Evolutionary conservation across 2,329 filamentous ascomycete species (phyloP).

Genomic region (Epichloe amarillans): DNA sequence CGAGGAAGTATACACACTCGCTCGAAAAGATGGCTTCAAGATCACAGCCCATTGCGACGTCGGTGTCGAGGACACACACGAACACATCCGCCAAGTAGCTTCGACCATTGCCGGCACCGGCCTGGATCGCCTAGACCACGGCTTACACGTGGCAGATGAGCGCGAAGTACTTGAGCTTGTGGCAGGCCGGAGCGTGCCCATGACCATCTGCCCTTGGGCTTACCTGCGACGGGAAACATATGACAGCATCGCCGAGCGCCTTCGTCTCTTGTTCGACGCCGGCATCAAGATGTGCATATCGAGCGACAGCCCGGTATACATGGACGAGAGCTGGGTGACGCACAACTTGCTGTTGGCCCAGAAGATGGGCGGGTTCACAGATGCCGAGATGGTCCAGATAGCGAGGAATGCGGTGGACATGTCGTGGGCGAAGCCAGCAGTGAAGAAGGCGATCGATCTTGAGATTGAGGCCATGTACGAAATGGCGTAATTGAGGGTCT

Average conservation of each 20-base stretch:
- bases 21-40: constrained; percentile 26
- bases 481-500: neutral
- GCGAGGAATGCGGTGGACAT: constrained; percentile 30
- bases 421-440: constrained; percentile 27
- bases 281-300: constrained; percentile 57
- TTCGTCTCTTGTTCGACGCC: constrained; percentile 40
- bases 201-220: constrained; percentile 51
- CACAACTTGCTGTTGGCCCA: constrained; percentile 32
- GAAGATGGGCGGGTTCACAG: constrained; percentile 24
- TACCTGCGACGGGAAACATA: constrained; percentile 10
- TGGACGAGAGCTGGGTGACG: constrained; percentile 36
- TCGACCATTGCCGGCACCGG: constrained; percentile 42
- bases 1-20: constrained; percentile 23
- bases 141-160: constrained; percentile 49
- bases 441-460: constrained; percentile 17
- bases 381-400: constrained; percentile 29
- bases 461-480: neutral
- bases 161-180: constrained; percentile 41
- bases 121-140: constrained; percentile 59
- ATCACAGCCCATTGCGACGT: constrained; percentile 38
- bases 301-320: constrained; percentile 57
- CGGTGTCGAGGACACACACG: constrained; percentile 32
- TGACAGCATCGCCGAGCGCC: constrained; percentile 34
- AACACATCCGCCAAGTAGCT: constrained; percentile 37
- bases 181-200: constrained; percentile 38